phyloP scores from a whole-genome alignment of 2,329 filamentous ascomycete genomes.

The Cladosporium austrohemisphaericum region DNA sequence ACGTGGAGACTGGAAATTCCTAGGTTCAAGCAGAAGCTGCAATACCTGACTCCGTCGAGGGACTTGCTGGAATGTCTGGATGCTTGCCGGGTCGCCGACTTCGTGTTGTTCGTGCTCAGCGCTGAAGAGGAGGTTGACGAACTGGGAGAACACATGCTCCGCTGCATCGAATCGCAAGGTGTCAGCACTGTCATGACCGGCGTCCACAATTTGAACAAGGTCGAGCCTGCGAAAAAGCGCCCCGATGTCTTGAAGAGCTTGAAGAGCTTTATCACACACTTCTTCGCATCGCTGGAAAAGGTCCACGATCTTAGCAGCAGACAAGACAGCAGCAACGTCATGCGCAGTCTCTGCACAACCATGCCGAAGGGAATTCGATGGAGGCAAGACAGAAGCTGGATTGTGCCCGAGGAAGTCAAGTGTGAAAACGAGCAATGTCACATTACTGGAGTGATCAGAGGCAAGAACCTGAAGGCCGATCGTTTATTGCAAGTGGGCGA shows the following conservation, averaged over 20 bases:
- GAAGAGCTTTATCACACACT: slow-evolving; percentile 89
- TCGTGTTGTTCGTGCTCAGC: slow-evolving; percentile 81
- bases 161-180: slow-evolving; percentile 87
- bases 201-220: slow-evolving; percentile 66
- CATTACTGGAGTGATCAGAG: slow-evolving; percentile 80
- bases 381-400: slow-evolving; percentile 94
- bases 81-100: slow-evolving; percentile 83
- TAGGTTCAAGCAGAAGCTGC: slow-evolving; percentile 89
- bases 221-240: slow-evolving; percentile 76
- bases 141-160: slow-evolving; percentile 77
- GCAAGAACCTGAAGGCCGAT: slow-evolving; percentile 82
- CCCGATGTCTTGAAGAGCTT: slow-evolving; percentile 74
- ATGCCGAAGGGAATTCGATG: slow-evolving; percentile 92
- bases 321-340: slow-evolving; percentile 86
- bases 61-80: slow-evolving; percentile 77
- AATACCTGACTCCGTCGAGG: slow-evolving; percentile 72
- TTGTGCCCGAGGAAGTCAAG: slow-evolving; percentile 78
- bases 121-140: slow-evolving; percentile 79
- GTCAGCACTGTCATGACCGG: slow-evolving; percentile 87
- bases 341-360: slow-evolving; percentile 85
- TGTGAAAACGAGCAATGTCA: slow-evolving; percentile 57
- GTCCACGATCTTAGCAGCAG: slow-evolving; percentile 82
- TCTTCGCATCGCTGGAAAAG: slow-evolving; percentile 89
- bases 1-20: slow-evolving; percentile 67
- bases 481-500: slow-evolving; percentile 86